These are phyloP conservation scores for Larix sibirica DNA, from an alignment of 83 land plant species.

Conservation along the genomic window DNA sequence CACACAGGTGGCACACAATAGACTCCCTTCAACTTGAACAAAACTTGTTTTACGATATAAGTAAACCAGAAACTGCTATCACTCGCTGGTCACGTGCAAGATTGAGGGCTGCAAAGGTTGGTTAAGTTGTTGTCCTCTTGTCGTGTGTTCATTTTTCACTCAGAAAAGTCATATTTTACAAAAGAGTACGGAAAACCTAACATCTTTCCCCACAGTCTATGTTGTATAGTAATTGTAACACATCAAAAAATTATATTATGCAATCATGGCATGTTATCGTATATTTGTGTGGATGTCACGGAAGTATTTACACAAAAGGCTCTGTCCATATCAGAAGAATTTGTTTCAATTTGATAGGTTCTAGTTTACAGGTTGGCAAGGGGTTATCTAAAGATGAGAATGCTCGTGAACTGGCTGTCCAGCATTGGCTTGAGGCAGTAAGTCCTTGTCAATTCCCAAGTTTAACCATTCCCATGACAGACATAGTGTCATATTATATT, in stretches of 20 bases:
- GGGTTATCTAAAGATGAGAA: conserved; percentile 91
- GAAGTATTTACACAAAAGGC: not conserved
- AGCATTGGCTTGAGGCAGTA: conserved; percentile 99
- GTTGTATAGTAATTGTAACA: not conserved
- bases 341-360: not conserved
- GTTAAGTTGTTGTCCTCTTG: not conserved
- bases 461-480: not conserved
- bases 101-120: conserved; percentile 64
- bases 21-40: conserved; percentile 46
- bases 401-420: conserved; percentile 92
- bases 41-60: conserved; percentile 36
- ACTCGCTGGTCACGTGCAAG: conserved; percentile 30
- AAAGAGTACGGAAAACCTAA: not conserved
- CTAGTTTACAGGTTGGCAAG: conserved; percentile 74
- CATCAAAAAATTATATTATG: no score
- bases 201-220: not conserved
- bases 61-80: conserved; percentile 34
- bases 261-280: no score
- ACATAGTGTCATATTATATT: not conserved
- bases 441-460: conserved; percentile 34
- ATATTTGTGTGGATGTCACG: not conserved
- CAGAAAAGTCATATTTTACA: not conserved
- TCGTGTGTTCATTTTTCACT: not conserved
- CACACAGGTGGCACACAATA: conserved; percentile 59
- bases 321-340: not conserved